Conservation (phyloP, 2,329 filamentous ascomycete genomes). For the Ophiostoma tasmaniense region DNA sequence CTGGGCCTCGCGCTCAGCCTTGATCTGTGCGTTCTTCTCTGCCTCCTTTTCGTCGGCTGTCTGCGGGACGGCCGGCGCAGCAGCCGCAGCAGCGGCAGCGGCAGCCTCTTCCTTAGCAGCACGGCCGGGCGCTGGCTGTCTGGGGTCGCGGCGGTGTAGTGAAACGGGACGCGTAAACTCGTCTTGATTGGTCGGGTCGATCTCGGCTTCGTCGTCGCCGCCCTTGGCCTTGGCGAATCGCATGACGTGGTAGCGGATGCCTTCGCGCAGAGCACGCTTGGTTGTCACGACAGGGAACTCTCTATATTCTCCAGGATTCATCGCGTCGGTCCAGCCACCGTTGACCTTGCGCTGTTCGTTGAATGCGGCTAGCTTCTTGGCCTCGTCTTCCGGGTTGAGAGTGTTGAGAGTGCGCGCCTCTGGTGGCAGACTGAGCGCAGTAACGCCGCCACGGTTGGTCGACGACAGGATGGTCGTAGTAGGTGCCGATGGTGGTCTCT, state of each 20-base stretch:
- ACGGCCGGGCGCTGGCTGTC: slow-evolving; percentile 56
- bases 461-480: slow-evolving; percentile 16
- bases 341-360: slow-evolving; percentile 38
- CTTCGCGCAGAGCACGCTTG: slow-evolving; percentile 69
- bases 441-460: slow-evolving; percentile 14
- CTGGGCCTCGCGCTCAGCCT: slow-evolving; percentile 76
- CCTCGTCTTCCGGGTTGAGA: slow-evolving; percentile 18
- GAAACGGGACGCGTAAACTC: slow-evolving; percentile 84
- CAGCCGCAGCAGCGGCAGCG: not conserved
- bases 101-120: slow-evolving; percentile 45
- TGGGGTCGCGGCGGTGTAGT: slow-evolving; percentile 80
- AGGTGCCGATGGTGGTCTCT: slow-evolving; percentile 28
- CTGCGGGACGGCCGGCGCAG: slow-evolving; percentile 29
- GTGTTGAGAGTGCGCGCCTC: slow-evolving; percentile 20
- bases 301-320: slow-evolving; percentile 32
- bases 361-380: slow-evolving; percentile 27
- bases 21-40: slow-evolving; percentile 58
- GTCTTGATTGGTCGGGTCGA: slow-evolving; percentile 61
- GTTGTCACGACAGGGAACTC: slow-evolving; percentile 69
- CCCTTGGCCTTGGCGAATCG: slow-evolving; percentile 56
- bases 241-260: slow-evolving; percentile 79
- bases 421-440: slow-evolving; percentile 18
- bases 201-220: slow-evolving; percentile 38
- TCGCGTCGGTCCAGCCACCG: slow-evolving; percentile 50
- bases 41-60: slow-evolving; percentile 49